Conservation (phyloP, 768 basidiomycete species). For the Mycena pura region DNA sequence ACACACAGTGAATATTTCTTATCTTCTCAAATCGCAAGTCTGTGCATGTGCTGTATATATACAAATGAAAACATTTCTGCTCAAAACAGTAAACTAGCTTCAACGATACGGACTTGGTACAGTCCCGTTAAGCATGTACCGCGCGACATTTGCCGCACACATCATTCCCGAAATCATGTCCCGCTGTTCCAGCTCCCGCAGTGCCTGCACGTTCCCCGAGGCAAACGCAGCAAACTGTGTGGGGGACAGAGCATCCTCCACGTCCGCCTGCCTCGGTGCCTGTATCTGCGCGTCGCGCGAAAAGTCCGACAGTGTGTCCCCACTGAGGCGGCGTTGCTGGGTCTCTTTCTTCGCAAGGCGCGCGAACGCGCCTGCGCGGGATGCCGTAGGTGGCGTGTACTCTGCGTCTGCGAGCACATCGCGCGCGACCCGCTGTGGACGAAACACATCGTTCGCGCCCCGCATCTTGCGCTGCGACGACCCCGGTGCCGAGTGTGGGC, state of each 20-base stretch:
- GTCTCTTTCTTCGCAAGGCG: slow-evolving; percentile 36
- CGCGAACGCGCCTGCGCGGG: slow-evolving; percentile 16
- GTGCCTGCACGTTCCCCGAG: slow-evolving; percentile 23
- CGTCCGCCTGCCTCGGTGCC: slow-evolving; percentile 19
- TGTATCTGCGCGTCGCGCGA: background rate
- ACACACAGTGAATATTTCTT: too few relatives aligned
- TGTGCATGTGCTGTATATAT: background rate
- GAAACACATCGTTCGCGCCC: slow-evolving; percentile 7
- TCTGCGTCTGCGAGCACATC: slow-evolving; percentile 17
- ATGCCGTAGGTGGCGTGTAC: slow-evolving; percentile 21
- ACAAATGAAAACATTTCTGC: background rate
- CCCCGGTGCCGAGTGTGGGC: background rate
- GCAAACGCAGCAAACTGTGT: slow-evolving; percentile 27
- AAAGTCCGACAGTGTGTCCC: slow-evolving; percentile 13
- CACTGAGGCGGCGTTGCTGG: slow-evolving; percentile 41
- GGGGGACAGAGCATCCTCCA: slow-evolving; percentile 18
- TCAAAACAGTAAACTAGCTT: background rate
- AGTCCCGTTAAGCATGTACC: background rate
- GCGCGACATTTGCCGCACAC: slow-evolving; percentile 8
- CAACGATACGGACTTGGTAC: slow-evolving; percentile 10
- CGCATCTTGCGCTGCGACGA: slow-evolving; percentile 18
- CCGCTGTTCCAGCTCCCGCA: slow-evolving; percentile 36
- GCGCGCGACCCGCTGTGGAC: slow-evolving; percentile 14
- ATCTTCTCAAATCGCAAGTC: too few relatives aligned
- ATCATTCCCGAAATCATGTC: slow-evolving; percentile 4